Percentiles rank a stretch among this genome's conserved stretches.
These are phyloP conservation scores for Tilletia indica DNA, from an alignment of 1,284 basidiomycete genomes.

Conservation along the genomic window DNA sequence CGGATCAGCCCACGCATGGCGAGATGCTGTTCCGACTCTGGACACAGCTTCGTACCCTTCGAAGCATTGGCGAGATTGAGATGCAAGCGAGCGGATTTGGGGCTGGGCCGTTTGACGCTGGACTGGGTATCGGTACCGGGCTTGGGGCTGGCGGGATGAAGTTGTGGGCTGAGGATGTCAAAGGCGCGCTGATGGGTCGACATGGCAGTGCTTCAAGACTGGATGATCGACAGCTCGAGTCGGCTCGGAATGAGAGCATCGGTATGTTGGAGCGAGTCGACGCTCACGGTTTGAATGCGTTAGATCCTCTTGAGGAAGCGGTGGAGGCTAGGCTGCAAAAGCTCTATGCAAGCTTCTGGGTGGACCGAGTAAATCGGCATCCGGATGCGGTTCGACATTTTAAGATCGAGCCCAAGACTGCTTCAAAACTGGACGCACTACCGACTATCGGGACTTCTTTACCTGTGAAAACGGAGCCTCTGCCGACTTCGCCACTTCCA, in stretches of 20 bases:
- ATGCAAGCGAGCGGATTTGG: not conserved
- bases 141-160: not conserved
- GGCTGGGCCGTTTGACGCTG: not conserved
- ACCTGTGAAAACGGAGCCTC: not conserved
- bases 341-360: not conserved
- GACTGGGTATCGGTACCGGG: not conserved
- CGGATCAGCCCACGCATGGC: constrained; percentile 27
- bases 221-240: not conserved
- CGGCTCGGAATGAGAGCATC: not conserved
- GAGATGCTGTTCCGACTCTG: constrained; percentile 46
- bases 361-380: not conserved
- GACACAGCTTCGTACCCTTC: constrained; percentile 43
- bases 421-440: not conserved
- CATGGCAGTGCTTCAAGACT: not conserved
- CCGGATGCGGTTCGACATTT: too few species aligned
- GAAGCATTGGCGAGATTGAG: constrained; percentile 35
- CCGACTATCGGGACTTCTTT: not conserved
- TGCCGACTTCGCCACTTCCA: not conserved
- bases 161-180: not conserved
- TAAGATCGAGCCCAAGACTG: too few species aligned
- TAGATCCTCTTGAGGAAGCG: not conserved
- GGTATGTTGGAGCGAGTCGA: not conserved
- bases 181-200: not conserved
- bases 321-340: not conserved
- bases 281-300: not conserved